A percentile compares a stretch with the other conserved stretches of the same genome.
Conservation (phyloP, 306 rosid species). For the Trichosanthes truncata region DNA sequence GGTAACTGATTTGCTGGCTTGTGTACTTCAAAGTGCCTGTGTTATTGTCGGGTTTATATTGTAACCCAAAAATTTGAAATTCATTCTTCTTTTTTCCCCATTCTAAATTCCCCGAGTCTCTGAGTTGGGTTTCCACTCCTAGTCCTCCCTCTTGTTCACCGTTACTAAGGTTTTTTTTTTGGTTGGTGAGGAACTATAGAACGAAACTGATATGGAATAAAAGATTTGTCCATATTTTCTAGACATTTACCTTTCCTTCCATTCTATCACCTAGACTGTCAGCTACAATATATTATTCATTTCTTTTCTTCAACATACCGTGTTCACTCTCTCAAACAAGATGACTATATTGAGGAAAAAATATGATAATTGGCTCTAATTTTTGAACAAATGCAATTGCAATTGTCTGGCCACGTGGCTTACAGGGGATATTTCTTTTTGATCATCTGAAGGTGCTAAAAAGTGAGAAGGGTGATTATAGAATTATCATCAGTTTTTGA, state of each 20-base stretch:
- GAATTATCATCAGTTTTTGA: background rate
- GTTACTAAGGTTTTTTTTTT: background rate
- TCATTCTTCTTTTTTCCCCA: background rate
- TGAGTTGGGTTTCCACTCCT: background rate
- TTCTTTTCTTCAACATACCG: background rate
- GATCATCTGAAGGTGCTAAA: background rate
- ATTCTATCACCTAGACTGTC: background rate
- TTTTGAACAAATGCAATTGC: background rate
- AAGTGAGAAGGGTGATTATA: background rate
- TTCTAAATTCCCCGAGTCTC: background rate
- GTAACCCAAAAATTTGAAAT: background rate
- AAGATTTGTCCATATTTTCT: background rate
- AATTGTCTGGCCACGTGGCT: background rate
- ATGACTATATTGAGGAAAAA: background rate
- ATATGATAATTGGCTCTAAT: background rate
- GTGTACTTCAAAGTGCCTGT: background rate
- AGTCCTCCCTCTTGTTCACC: background rate
- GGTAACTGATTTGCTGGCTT: slow-evolving; percentile 1
- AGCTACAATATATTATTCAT: background rate
- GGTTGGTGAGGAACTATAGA: background rate
- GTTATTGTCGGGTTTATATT: background rate
- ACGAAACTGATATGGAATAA: background rate
- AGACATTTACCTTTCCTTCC: background rate
- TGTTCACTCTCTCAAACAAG: background rate
- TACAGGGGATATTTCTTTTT: background rate